Conservation (phyloP, 805 yeast species). For the Scheffersomyces ergatensis region DNA sequence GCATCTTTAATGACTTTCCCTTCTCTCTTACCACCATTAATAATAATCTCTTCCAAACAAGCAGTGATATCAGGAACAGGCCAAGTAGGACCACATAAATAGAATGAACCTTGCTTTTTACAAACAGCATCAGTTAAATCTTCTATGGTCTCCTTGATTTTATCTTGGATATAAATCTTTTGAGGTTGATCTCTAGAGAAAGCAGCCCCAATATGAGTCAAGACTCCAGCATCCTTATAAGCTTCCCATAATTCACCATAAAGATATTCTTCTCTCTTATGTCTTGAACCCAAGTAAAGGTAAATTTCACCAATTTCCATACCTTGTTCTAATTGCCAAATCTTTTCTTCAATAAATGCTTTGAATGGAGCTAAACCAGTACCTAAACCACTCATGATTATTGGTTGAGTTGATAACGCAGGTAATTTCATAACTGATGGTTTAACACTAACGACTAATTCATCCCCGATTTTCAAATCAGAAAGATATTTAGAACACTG, state of each 20-base stretch:
- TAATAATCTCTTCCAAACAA: conserved; percentile 79
- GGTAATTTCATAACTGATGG: conserved; percentile 98
- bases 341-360: conserved; percentile 93
- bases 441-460: conserved; percentile 89
- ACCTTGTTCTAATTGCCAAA: conserved; percentile 90
- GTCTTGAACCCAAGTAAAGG: conserved; percentile 91
- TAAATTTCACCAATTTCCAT: conserved; percentile 83
- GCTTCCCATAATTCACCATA: conserved; percentile 99
- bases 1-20: conserved; percentile 67
- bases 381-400: conserved; percentile 96
- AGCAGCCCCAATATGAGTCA: conserved; percentile 96
- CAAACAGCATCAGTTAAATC: conserved; percentile 79
- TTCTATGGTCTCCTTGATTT: conserved; percentile 72
- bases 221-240: conserved; percentile 83
- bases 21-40: conserved; percentile 62
- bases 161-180: conserved; percentile 93
- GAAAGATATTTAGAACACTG: conserved; percentile 92
- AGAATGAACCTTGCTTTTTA: conserved; percentile 80
- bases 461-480: conserved; percentile 75
- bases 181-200: conserved; percentile 96
- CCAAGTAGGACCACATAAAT: conserved; percentile 99
- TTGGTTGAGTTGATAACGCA: conserved; percentile 80
- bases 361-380: conserved; percentile 98
- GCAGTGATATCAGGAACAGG: conserved; percentile 96
- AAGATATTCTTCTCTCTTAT: conserved; percentile 89